These are phyloP conservation scores for Pythium brachiatum DNA, from an alignment of 352 stramenopile species.

Conservation along the genomic window DNA sequence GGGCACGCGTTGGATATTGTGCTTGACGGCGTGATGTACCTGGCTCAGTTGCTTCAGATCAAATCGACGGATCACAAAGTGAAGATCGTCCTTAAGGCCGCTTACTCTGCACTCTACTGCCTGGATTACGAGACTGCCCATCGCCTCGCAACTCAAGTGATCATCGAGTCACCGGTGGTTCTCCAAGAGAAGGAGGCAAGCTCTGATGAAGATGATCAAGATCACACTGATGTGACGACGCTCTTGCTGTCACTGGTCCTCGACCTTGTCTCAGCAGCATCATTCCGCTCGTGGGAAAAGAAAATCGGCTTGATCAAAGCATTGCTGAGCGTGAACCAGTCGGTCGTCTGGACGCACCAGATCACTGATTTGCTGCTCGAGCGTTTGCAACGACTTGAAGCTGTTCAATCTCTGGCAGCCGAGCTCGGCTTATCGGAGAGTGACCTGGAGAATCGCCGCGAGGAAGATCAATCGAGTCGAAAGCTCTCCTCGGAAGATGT, in stretches of 20 bases:
- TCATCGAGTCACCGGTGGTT: conserved; percentile 27
- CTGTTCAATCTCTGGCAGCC: conserved; percentile 44
- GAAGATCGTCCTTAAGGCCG: conserved; percentile 59
- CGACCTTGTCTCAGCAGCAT: conserved; percentile 59
- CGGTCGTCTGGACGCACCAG: conserved; percentile 44
- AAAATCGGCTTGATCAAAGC: conserved; percentile 31
- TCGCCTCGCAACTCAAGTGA: conserved; percentile 36
- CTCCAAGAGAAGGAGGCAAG: not conserved
- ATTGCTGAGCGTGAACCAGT: conserved; percentile 5
- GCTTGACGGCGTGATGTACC: conserved; percentile 45
- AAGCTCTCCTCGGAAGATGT: conserved; percentile 39
- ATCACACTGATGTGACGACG: conserved; percentile 24
- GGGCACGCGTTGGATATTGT: conserved; percentile 20
- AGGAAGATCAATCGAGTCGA: conserved; percentile 20
- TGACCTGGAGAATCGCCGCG: conserved; percentile 47
- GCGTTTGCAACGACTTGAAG: conserved; percentile 52
- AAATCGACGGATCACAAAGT: conserved; percentile 27
- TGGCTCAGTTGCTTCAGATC: conserved; percentile 51
- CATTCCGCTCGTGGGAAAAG: conserved; percentile 58
- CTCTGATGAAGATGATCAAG: not conserved
- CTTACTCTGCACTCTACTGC: conserved; percentile 66
- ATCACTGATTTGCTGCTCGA: conserved; percentile 48
- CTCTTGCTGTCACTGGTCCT: conserved; percentile 62
- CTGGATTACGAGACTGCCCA: conserved; percentile 62
- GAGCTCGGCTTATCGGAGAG: conserved; percentile 68